Percentiles rank a stretch among this genome's conserved stretches.
Conservation (phyloP, 2,329 filamentous ascomycete species). For the Colletotrichum filicis region DNA sequence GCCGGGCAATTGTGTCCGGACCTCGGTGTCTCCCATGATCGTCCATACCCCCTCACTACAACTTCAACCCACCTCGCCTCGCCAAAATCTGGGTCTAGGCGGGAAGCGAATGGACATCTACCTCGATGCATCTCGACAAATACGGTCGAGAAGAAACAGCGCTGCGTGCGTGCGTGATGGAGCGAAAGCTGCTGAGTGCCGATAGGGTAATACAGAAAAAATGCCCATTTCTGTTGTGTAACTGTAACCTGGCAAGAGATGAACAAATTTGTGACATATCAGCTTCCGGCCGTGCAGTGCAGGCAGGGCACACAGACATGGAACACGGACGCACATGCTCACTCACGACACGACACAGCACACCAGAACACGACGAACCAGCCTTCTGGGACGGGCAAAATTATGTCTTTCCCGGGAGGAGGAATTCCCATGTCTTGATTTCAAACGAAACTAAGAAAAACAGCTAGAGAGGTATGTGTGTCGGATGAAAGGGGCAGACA, state of each 20-base stretch:
- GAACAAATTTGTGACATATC: conserved; percentile 14
- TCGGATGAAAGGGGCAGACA: neutral
- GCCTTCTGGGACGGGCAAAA: conserved; percentile 8
- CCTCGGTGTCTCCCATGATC: neutral
- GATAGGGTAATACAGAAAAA: neutral
- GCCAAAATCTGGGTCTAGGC: neutral
- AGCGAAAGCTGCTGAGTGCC: conserved; percentile 18
- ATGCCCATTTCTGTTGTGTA: neutral
- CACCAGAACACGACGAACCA: conserved; percentile 6
- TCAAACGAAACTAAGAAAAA: neutral
- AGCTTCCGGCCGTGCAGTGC: conserved; percentile 3
- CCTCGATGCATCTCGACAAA: conserved; percentile 16
- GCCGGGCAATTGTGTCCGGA: neutral
- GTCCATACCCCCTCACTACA: neutral
- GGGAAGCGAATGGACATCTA: neutral
- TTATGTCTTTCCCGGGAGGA: neutral
- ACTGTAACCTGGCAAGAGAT: neutral
- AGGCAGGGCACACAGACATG: neutral
- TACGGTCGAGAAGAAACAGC: neutral
- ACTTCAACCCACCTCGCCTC: neutral
- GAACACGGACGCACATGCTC: neutral
- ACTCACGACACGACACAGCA: too few relatives aligned
- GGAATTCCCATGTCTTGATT: neutral
- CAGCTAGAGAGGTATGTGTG: neutral
- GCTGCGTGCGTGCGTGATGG: neutral